A percentile compares a stretch with the other conserved stretches of the same genome.
phyloP scores from a whole-genome alignment of 768 basidiomycete genomes.

The Tricholoma furcatifolium region DNA sequence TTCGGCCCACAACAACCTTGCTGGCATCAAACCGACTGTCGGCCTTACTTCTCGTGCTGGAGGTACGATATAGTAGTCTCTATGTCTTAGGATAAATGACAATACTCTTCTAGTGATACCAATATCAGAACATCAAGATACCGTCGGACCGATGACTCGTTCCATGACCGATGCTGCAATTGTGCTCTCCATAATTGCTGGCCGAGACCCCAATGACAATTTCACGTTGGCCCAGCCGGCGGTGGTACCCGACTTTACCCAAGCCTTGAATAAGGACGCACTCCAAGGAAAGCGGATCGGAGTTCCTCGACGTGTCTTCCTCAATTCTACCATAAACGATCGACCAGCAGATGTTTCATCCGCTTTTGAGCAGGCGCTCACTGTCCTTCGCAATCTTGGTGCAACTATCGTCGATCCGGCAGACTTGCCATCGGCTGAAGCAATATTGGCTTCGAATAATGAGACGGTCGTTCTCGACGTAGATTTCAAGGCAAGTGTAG shows the following conservation, averaged over 20 bases:
- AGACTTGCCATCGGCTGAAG: conserved; percentile 55
- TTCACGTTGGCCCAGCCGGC: conserved; percentile 52
- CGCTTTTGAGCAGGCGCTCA: conserved; percentile 39
- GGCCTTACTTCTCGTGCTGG: conserved; percentile 60
- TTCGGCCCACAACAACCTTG: conserved; percentile 50
- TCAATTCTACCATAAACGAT: conserved; percentile 30
- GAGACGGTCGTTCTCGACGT: conserved; percentile 53
- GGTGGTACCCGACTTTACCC: conserved; percentile 52
- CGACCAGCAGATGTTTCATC: conserved; percentile 33
- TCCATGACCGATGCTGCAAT: conserved; percentile 54
- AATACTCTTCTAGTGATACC: conserved; percentile 43
- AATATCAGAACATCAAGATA: conserved; percentile 56
- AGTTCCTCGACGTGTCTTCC: conserved; percentile 44
- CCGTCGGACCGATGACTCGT: conserved; percentile 56
- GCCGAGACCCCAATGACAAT: conserved; percentile 53
- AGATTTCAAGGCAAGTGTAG: conserved; percentile 54
- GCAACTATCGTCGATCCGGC: conserved; percentile 62
- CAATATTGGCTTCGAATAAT: conserved; percentile 46
- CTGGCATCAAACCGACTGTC: conserved; percentile 60
- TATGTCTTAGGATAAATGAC: not conserved
- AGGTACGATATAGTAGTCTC: conserved; percentile 30
- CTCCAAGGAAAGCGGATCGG: conserved; percentile 53
- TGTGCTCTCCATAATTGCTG: conserved; percentile 56
- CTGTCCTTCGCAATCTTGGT: conserved; percentile 37
- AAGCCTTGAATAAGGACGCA: conserved; percentile 47